Evolutionary conservation across 768 basidiomycete species (phyloP).

Genomic region (Cystoderma amianthinum): DNA sequence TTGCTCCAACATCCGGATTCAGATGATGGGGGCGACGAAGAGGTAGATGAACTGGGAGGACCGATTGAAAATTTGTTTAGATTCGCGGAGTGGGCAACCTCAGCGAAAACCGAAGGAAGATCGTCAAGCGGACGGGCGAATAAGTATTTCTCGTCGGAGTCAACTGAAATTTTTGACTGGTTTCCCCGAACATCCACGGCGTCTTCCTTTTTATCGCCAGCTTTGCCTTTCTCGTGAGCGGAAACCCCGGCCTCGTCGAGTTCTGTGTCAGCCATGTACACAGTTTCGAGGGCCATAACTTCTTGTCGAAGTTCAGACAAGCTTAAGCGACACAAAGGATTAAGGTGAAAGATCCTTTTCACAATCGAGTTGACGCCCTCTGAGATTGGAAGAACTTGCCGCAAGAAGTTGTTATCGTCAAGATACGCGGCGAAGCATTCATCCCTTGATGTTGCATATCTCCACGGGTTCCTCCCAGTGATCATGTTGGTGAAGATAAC

Average conservation of each 20-base stretch:
- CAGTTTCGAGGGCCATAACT: conserved; percentile 48
- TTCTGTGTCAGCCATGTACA: conserved; percentile 53
- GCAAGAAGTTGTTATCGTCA: conserved; percentile 56
- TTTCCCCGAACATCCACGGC: not conserved
- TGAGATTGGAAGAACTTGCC: conserved; percentile 69
- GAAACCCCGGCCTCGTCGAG: conserved; percentile 12
- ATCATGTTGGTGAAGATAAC: conserved; percentile 83
- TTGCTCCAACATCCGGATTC: conserved; percentile 28
- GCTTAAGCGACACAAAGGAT: conserved; percentile 56
- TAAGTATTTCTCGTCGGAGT: conserved; percentile 28
- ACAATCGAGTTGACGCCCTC: conserved; percentile 56
- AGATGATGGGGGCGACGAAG: conserved; percentile 16
- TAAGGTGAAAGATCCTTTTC: conserved; percentile 64
- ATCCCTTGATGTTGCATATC: conserved; percentile 58
- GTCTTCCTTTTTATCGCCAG: too few species aligned
- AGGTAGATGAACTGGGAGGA: conserved; percentile 8
- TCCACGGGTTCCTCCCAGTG: conserved; percentile 75
- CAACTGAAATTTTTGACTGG: conserved; percentile 5
- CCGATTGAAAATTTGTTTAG: conserved; percentile 10
- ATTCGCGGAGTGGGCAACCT: conserved; percentile 11
- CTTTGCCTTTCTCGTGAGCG: too few species aligned
- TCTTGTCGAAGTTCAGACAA: conserved; percentile 52
- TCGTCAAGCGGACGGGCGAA: conserved; percentile 26
- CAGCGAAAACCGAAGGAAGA: conserved; percentile 2
- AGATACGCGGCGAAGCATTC: conserved; percentile 62